These are phyloP conservation scores for Plasmodium fragile DNA, from an alignment of 169 alveolate genomes.

Conservation along the genomic window DNA sequence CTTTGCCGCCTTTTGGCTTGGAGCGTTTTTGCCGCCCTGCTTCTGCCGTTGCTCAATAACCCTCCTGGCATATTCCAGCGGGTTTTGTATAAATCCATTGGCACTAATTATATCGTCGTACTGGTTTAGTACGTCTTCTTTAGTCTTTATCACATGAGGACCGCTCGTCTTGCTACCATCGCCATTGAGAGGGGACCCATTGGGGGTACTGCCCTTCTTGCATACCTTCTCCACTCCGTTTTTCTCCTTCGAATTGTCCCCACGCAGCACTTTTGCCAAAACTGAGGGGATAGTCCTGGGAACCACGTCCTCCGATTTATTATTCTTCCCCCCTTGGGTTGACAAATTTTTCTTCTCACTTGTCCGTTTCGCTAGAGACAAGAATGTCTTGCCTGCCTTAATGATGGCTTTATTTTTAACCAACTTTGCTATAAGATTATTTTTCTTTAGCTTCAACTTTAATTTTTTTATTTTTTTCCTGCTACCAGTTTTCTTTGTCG, in stretches of 20 bases:
- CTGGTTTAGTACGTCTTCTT: slow-evolving; percentile 20
- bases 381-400: slow-evolving; percentile 4
- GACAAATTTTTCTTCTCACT: not conserved
- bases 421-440: slow-evolving; percentile 58
- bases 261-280: not conserved
- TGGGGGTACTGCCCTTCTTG: not conserved
- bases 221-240: not conserved
- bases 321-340: not conserved
- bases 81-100: slow-evolving; percentile 27
- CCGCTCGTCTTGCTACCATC: not conserved
- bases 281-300: not conserved
- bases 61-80: slow-evolving; percentile 56
- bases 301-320: not conserved
- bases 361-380: not conserved
- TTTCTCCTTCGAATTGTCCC: not conserved
- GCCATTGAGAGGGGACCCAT: not conserved
- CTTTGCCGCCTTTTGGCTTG: not conserved
- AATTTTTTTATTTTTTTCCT: slow-evolving; percentile 70
- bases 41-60: slow-evolving; percentile 3
- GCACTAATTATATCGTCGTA: slow-evolving; percentile 54
- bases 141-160: not conserved
- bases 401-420: slow-evolving; percentile 46
- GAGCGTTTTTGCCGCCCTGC: not conserved
- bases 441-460: slow-evolving; percentile 55
- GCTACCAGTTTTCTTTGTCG: slow-evolving; percentile 21